A percentile compares a stretch with the other conserved stretches of the same genome.
Evolutionary conservation across 1,284 basidiomycete genomes (phyloP).

Genomic region (Puccinia horiana): DNA sequence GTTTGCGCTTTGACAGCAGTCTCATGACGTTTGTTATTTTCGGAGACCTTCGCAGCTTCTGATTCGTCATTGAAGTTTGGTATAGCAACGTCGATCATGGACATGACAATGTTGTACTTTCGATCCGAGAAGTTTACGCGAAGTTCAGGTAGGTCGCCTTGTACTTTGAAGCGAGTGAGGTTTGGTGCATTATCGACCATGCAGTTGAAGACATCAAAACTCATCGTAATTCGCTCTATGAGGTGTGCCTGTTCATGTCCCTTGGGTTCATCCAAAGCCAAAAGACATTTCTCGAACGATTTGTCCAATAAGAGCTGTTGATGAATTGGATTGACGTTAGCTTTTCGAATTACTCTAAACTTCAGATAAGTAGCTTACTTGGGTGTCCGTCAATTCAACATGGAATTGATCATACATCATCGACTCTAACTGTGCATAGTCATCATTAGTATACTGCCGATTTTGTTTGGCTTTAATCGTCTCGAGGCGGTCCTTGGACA

Average conservation of each 20-base stretch:
- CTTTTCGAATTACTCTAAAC: background rate
- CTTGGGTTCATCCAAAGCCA: slow-evolving; percentile 65
- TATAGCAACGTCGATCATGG: slow-evolving; percentile 85
- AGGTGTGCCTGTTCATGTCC: slow-evolving; percentile 70
- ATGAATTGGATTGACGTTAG: background rate
- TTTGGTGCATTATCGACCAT: slow-evolving; percentile 85
- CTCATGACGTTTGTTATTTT: slow-evolving; percentile 20
- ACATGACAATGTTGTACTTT: slow-evolving; percentile 94
- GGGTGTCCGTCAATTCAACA: slow-evolving; percentile 82
- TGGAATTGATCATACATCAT: slow-evolving; percentile 95
- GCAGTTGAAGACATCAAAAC: slow-evolving; percentile 86
- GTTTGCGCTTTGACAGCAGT: slow-evolving; percentile 10
- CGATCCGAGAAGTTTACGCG: slow-evolving; percentile 91
- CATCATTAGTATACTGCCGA: slow-evolving; percentile 82
- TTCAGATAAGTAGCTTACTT: slow-evolving; percentile 64
- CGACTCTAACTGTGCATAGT: slow-evolving; percentile 82
- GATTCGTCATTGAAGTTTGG: slow-evolving; percentile 71
- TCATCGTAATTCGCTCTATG: slow-evolving; percentile 88
- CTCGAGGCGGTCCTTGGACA: slow-evolving; percentile 76
- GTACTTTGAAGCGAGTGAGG: slow-evolving; percentile 86
- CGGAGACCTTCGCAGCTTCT: slow-evolving; percentile 55
- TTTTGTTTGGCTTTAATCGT: slow-evolving; percentile 82
- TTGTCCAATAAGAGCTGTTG: slow-evolving; percentile 83
- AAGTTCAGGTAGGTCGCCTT: slow-evolving; percentile 83
- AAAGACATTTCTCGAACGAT: slow-evolving; percentile 77